A percentile compares a stretch with the other conserved stretches of the same genome.
Evolutionary conservation across 352 stramenopile species (phyloP).

Genomic region (Nothophytophthora sp.): DNA sequence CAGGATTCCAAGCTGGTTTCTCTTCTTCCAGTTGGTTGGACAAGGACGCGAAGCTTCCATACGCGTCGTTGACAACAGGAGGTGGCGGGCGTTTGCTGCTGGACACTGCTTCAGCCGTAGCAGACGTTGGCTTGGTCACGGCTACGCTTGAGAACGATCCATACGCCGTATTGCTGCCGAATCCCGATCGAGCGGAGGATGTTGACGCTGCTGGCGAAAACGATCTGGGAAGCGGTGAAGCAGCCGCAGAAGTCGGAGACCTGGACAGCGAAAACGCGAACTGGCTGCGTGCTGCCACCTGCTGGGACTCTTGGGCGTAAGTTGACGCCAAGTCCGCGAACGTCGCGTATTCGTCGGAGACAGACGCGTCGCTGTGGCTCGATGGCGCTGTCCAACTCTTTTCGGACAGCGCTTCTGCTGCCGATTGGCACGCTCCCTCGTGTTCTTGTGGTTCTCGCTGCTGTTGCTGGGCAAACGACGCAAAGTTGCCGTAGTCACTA

Average conservation of each 20-base stretch:
- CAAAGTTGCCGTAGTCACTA: constrained; percentile 52
- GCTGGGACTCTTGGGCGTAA: constrained; percentile 21
- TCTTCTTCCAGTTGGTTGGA: constrained; percentile 13
- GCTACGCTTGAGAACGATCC: constrained; percentile 29
- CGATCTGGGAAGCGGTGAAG: not conserved
- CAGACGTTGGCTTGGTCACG: constrained; percentile 20
- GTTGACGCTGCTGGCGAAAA: not conserved
- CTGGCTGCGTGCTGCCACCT: constrained; percentile 16
- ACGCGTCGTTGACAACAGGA: constrained; percentile 16
- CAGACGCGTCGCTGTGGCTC: not conserved
- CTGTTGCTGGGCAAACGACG: constrained; percentile 22
- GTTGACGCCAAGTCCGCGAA: constrained; percentile 26
- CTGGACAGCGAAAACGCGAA: constrained; percentile 16
- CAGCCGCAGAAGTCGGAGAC: constrained; percentile 5
- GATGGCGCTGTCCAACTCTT: too few relatives aligned
- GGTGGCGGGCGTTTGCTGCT: not conserved
- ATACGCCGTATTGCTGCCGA: constrained; percentile 17
- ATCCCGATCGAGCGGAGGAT: constrained; percentile 1
- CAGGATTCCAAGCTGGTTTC: constrained; percentile 9
- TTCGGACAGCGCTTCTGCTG: too few relatives aligned
- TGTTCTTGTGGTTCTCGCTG: constrained; percentile 13
- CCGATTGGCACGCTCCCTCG: not conserved
- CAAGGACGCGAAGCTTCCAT: constrained; percentile 26
- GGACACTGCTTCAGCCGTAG: not conserved
- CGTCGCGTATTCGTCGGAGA: constrained; percentile 22